Percentiles rank a stretch among this genome's conserved stretches.
phyloP scores from a whole-genome alignment of 2,329 filamentous ascomycete species.

The Cladophialophora chaetospira region DNA sequence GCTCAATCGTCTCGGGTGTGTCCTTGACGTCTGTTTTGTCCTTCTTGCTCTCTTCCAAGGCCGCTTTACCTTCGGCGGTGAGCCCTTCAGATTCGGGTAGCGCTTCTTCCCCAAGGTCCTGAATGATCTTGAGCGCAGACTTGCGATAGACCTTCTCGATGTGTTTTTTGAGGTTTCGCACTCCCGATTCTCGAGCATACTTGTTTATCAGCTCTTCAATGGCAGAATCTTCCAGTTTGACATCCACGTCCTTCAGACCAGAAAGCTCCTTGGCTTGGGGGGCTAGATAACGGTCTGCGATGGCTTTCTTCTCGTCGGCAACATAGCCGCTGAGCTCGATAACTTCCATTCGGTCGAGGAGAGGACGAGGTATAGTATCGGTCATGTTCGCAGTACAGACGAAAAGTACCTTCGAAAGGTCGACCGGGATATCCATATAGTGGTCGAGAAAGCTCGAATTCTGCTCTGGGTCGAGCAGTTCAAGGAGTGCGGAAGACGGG shows the following conservation, averaged over 20 bases:
- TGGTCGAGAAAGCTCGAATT: constrained; percentile 97
- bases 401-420: constrained; percentile 95
- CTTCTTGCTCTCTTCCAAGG: constrained; percentile 69
- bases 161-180: constrained; percentile 97
- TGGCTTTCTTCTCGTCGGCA: constrained; percentile 97
- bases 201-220: constrained; percentile 98
- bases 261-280: constrained; percentile 93
- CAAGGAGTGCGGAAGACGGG: constrained; percentile 88
- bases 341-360: constrained; percentile 96
- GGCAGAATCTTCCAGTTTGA: constrained; percentile 80
- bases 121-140: constrained; percentile 93
- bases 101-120: constrained; percentile 84
- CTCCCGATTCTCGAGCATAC: constrained; percentile 95
- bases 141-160: constrained; percentile 99
- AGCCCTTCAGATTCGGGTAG: constrained; percentile 78
- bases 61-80: constrained; percentile 82
- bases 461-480: constrained; percentile 93
- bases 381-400: constrained; percentile 99
- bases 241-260: constrained; percentile 85
- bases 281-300: constrained; percentile 88
- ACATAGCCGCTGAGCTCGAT: constrained; percentile 97
- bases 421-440: constrained; percentile 97
- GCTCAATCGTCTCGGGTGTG: constrained; percentile 57
- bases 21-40: constrained; percentile 65
- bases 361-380: constrained; percentile 90